Base-by-base conservation (phyloP, 139 green algal species). In the Eudorina sp. region DNA sequence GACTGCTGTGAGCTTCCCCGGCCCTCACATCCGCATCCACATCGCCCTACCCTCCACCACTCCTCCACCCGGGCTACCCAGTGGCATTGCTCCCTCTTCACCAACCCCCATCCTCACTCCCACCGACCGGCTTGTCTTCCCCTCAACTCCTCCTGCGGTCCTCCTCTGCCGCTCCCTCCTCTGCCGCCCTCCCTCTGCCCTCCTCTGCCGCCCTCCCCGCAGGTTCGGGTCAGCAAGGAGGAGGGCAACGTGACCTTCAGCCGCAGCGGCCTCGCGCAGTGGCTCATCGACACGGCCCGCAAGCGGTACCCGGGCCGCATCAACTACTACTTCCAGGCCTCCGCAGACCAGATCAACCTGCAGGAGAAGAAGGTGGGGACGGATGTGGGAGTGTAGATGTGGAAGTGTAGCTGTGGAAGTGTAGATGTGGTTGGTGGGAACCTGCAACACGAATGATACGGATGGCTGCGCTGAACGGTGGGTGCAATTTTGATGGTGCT, bases 161-260 rank as follows among this genome's bases (percentile, higher is more conserved):
- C 48, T 13, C 48, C 9, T 23, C 4, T 69, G 2, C 43, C 31
- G 13, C 75, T 23, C 13, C 48, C n/a, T 48, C 34, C n/a, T 31
- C 48, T 31, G 18, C 76, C 76, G 38, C 18, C 5, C 9, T 46
- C 11, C 76, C 55, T 36, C 45, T 29, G 21, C 55, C 29, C 31
- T 16, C 31, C 4, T n/a, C n/a, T n/a, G n/a, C n/a, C n/a, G n/a
- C 34, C 18, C 29, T 18, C 14, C 78, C 78, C 9, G 23, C 82
- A 88, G 78, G 51, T 62, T 9, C 55, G 84, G 23, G 88, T 94
- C 62, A 92, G 74, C 73, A 86, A 89, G 34, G 88, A 90, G 68
- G 86, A 89, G 46, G 90, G 88, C 78, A 94, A 94, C 75, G 86
- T 95, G 7, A 93, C 89, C 21, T 94, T 93, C 51, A 92, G 83